Conservation (phyloP, 345 rosid species). For the Zanthoxylum bungeanum region DNA sequence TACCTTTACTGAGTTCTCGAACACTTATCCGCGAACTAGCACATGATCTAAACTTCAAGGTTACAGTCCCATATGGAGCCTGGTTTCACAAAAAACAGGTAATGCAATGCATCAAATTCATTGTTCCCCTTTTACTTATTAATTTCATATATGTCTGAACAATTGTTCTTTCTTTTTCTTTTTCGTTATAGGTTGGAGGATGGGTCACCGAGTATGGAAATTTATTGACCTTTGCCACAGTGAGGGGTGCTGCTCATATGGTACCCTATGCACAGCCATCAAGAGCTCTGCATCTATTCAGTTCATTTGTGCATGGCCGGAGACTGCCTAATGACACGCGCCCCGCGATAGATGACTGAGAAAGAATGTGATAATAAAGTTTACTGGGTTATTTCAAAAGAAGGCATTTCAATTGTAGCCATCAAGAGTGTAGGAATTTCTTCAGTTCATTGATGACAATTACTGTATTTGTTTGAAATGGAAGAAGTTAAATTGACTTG, state of each 20-base stretch:
- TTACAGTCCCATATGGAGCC: conserved; percentile 67
- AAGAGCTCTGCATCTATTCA: conserved; percentile 78
- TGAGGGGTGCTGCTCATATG: conserved; percentile 94
- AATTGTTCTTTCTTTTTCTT: not conserved
- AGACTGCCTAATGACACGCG: conserved; percentile 60
- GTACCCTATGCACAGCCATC: conserved; percentile 91
- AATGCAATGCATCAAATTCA: not conserved
- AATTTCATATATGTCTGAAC: not conserved
- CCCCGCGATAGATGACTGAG: conserved; percentile 32
- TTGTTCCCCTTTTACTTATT: not conserved
- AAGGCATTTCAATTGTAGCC: conserved; percentile 5
- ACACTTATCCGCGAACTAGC: conserved; percentile 78
- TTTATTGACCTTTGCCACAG: conserved; percentile 69
- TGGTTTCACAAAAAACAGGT: conserved; percentile 99
- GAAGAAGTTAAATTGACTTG: not conserved
- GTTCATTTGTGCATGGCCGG: conserved; percentile 58
- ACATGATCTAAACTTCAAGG: conserved; percentile 50
- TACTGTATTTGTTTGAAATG: not conserved
- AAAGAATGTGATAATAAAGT: not conserved
- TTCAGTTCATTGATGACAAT: not conserved
- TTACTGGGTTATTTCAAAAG: not conserved
- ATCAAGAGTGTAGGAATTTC: not conserved
- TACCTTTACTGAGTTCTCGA: conserved; percentile 76
- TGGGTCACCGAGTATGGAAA: conserved; percentile 85
- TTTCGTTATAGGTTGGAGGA: conserved; percentile 61